A percentile compares a stretch with the other conserved stretches of the same genome.
Evolutionary conservation across 768 basidiomycete species (phyloP).

Genomic region (Chalciporus pseudorubinellus): DNA sequence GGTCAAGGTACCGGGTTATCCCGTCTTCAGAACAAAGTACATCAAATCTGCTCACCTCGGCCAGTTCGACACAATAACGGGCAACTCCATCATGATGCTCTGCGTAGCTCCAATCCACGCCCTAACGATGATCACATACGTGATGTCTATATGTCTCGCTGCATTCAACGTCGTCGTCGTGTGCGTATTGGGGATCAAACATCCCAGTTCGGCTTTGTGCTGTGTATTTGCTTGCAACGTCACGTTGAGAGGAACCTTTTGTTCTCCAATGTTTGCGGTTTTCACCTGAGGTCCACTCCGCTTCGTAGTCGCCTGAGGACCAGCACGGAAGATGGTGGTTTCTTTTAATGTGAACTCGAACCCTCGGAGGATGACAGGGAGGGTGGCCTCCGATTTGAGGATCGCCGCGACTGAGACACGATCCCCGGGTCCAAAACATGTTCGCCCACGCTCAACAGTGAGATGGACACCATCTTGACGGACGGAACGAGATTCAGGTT

Average conservation of each 20-base stretch:
- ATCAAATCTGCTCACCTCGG: slow-evolving; percentile 53
- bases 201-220: slow-evolving; percentile 70
- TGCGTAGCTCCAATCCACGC: slow-evolving; percentile 71
- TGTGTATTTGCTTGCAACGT: slow-evolving; percentile 70
- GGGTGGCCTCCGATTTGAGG: slow-evolving; percentile 66
- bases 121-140: slow-evolving; percentile 72
- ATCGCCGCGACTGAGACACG: slow-evolving; percentile 68
- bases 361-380: slow-evolving; percentile 72
- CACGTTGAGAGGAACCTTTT: slow-evolving; percentile 68
- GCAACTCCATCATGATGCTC: slow-evolving; percentile 68
- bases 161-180: slow-evolving; percentile 79
- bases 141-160: slow-evolving; percentile 83
- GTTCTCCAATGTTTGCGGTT: slow-evolving; percentile 58
- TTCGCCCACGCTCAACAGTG: slow-evolving; percentile 68
- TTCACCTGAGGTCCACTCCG: slow-evolving; percentile 59
- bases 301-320: slow-evolving; percentile 48
- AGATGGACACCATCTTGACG: slow-evolving; percentile 70
- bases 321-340: slow-evolving; percentile 69
- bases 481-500: slow-evolving; percentile 67
- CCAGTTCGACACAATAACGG: slow-evolving; percentile 84
- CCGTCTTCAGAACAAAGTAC: background rate
- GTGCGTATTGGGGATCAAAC: slow-evolving; percentile 67
- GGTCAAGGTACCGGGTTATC: background rate
- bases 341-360: slow-evolving; percentile 83
- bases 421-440: slow-evolving; percentile 87